Base-by-base conservation (phyloP, 2,329 filamentous ascomycete genomes). In the Thelonectria discophora region DNA sequence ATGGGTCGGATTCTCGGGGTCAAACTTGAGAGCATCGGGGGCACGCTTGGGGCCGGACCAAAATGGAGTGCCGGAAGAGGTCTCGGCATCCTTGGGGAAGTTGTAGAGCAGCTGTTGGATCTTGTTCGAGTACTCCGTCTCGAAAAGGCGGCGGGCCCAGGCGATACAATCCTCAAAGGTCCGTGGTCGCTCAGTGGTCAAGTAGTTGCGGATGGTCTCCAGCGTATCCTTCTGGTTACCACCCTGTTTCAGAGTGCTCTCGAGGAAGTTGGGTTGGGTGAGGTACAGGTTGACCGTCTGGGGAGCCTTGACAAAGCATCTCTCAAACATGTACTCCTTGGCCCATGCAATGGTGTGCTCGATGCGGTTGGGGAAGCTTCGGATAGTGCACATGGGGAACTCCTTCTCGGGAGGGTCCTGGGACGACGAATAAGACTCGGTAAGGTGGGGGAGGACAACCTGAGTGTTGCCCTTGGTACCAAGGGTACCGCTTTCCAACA, bases 301-400 rank as follows among this genome's bases (percentile, higher is more conserved):
- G 0, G 95, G 91, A 32, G 93, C 93, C 70, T 94, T 95, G 70
- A 97, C 93, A 72, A 98, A 99, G 69, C 90, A 93, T 27, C 89
- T 90, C 80, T 98, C 93, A 79, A 99, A 99, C 67, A 97, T 86
- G 71, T 81, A 79, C 77, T 98, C 95, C 72, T 96, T 92, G 40
- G 94, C 90, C 95, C 95, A 99, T 3, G 95, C 95, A 76, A 99
- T 99, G 1, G 95, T 98, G 78, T 99, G 95, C 80, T 99, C 94
- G 72, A 99, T 99, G 73, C 90, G 90, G 84, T 99, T 99, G 61
- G 95, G 95, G 84, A 99, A 99, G 78, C 94, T 97, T 74, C 92
- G 88, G 64, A 99, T 85, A 5, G 95, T 98, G 78, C 95, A 99
- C 94, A 98, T 98, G 1, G 95, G 95, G 85, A 99, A 98, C 1